Base-by-base conservation (phyloP, 768 basidiomycete species). In the Kwoniella sp. region DNA sequence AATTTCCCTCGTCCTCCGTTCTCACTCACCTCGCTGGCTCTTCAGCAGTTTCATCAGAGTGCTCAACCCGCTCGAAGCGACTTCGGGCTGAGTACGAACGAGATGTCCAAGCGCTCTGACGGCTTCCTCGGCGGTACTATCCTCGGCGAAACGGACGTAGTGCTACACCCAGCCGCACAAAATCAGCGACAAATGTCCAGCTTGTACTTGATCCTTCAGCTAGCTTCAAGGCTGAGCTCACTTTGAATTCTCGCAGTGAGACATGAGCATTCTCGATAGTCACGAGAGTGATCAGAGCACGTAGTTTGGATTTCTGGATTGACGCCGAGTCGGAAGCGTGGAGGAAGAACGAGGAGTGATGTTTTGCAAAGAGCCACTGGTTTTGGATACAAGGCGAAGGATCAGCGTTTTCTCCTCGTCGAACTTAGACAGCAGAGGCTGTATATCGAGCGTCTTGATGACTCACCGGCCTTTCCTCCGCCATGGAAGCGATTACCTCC, bases 181-280 rank as follows among this genome's bases (percentile, higher is more conserved):
- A 45, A 20, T 45, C 41, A 45, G 15, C 41, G 9, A 17, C 41
- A 17, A 20, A 25, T 38, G 41, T 13, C 9, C 41, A 17, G 57
- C 31, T 37, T n/a, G n/a, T n/a, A 38, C 58, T 37, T 37, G 34
- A 57, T 54, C 29, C 47, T 45, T 41, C 28, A 29, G 13, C 54
- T 56, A 17, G 15, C n/a, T 20, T 30, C 20, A 67, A 53, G 50
- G 2, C 30, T 15, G 28, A 63, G 47, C 89, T 62, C 63, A 95
- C 94, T 67, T 90, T 87, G 69, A 96, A 88, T 76, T 99, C 96
- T 25, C 88, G 84, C 68, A 98, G 82, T 11, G 95, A 85, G 0
- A 85, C 82, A 47, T 87, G 84, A 61, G 88, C 87, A 70, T 89
- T 94, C 41, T 90, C 88, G 29, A 81, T 69, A 26, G 84, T 86